Evolutionary conservation across 2,329 filamentous ascomycete genomes (phyloP), one percentile per base, ranked within the genome.

Genomic region (Coniella vitis): DNA sequence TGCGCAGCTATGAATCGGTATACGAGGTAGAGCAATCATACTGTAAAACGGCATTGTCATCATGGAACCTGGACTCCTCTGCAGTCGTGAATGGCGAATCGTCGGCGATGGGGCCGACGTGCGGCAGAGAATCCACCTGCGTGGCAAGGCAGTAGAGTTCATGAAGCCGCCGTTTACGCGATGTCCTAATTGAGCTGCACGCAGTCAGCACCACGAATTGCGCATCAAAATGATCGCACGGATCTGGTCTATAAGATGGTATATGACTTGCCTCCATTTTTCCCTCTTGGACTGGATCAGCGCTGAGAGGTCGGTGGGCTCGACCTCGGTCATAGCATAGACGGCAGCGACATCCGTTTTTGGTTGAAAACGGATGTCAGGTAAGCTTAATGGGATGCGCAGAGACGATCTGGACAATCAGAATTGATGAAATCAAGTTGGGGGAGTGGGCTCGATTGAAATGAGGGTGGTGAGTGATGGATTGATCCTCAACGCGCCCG

Each of bases 101-200:
- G 57, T 70, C 67, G 57, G 76, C 74, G 60, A 72, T 71, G 63
- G 79, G 73, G 65, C 73, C 71, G 67, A 74, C 69, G 63, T 78
- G 75, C 60, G 79, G 78, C 60, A 83, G 72, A 65, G 72, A 70
- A 67, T 81, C 74, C 63, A 75, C 69, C 67, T 83, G 81, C 67
- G 85, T 86, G 74, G 87, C 84, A 76, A 87, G 80, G 60, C 79
- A 77, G 74, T 86, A 95, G 61, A 95, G 79, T 73, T 93, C 86
- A 67, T 85, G 84, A 66, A 95, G 78, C 76, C 94, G 94, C 69
- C 88, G 84, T 80, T 94, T 93, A 70, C 87, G 86, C 76, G 86
- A 88, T 69, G 77, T 78, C 75, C 86, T 80, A 78, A 85, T 83
- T 78, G 78, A 75, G 71, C 82, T 86, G 64, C 52, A 58, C 54